Evolutionary conservation across 108 stramenopile genomes (phyloP).

Genomic region (Skeletonema tropicum): DNA sequence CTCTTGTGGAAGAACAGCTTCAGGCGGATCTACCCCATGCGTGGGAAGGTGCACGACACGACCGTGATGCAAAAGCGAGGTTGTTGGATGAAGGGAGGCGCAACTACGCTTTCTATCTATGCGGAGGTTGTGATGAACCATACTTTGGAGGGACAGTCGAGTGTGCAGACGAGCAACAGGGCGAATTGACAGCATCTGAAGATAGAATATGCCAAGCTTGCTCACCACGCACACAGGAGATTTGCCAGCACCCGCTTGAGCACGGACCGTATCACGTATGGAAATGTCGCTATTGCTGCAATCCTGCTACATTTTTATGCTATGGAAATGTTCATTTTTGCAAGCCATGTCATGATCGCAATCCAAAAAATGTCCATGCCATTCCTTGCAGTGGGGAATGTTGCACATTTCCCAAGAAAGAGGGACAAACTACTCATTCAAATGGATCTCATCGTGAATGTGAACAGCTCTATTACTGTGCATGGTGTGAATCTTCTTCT

Average conservation of each 20-base stretch:
- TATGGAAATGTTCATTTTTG: conserved; percentile 77
- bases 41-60: conserved; percentile 13
- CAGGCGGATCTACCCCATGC: conserved; percentile 40
- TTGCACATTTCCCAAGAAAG: conserved; percentile 63
- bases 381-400: conserved; percentile 58
- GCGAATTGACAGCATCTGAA: conserved; percentile 29
- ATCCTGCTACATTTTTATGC: conserved; percentile 58
- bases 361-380: conserved; percentile 31
- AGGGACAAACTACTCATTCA: conserved; percentile 29
- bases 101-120: conserved; percentile 70
- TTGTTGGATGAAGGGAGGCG: conserved; percentile 52
- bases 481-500: conserved; percentile 39
- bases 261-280: conserved; percentile 58
- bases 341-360: conserved; percentile 60
- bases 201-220: conserved; percentile 60
- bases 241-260: conserved; percentile 53
- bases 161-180: conserved; percentile 60
- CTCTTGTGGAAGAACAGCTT: conserved; percentile 57
- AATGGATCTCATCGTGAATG: conserved; percentile 61
- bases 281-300: conserved; percentile 82
- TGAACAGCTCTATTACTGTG: conserved; percentile 71
- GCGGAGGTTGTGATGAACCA: conserved; percentile 63
- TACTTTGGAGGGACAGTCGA: conserved; percentile 78
- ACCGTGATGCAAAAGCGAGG: conserved; percentile 1
- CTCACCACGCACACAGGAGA: conserved; percentile 52